phyloP scores from a whole-genome alignment of 805 yeast genomes.

The Myxozyma kluyveri region DNA sequence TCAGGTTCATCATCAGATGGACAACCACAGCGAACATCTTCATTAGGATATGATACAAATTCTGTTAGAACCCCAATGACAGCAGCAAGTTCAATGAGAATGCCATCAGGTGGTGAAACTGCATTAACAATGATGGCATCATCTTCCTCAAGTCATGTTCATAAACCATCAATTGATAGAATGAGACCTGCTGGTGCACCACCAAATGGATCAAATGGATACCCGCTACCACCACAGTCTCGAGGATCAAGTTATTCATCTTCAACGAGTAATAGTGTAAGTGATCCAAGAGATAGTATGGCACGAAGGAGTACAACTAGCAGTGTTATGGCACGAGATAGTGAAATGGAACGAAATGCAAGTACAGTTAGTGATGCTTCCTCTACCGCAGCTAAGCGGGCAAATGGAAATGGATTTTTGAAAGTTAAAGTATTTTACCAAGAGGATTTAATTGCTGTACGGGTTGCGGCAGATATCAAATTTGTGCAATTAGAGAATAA shows the following conservation, averaged over 20 bases:
- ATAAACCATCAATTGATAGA: slow-evolving; percentile 10
- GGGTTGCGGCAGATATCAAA: slow-evolving; percentile 38
- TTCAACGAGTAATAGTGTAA: slow-evolving; percentile 5
- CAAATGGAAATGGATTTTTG: slow-evolving; percentile 21
- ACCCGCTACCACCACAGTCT: slow-evolving; percentile 2
- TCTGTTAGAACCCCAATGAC: neutral
- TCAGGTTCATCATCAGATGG: neutral
- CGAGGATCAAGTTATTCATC: slow-evolving; percentile 6
- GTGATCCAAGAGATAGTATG: slow-evolving; percentile 1
- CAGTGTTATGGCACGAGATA: slow-evolving; percentile 9
- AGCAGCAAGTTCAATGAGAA: neutral
- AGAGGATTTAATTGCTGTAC: slow-evolving; percentile 42
- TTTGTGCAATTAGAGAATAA: slow-evolving; percentile 36
- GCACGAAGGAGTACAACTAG: slow-evolving; percentile 8
- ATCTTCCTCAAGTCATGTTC: slow-evolving; percentile 2
- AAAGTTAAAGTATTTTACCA: slow-evolving; percentile 42
- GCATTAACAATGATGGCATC: neutral
- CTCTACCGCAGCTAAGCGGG: slow-evolving; percentile 8
- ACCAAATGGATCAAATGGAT: neutral
- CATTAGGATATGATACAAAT: neutral
- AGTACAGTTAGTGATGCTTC: slow-evolving; percentile 9
- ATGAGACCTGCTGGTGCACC: slow-evolving; percentile 8
- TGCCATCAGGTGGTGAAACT: neutral
- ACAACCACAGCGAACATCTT: too few relatives aligned
- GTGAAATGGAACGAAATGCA: slow-evolving; percentile 15